A percentile compares a stretch with the other conserved stretches of the same genome.
Evolutionary conservation across 2,329 filamentous ascomycete species (phyloP).

Genomic region (Fusarium caatingaense): DNA sequence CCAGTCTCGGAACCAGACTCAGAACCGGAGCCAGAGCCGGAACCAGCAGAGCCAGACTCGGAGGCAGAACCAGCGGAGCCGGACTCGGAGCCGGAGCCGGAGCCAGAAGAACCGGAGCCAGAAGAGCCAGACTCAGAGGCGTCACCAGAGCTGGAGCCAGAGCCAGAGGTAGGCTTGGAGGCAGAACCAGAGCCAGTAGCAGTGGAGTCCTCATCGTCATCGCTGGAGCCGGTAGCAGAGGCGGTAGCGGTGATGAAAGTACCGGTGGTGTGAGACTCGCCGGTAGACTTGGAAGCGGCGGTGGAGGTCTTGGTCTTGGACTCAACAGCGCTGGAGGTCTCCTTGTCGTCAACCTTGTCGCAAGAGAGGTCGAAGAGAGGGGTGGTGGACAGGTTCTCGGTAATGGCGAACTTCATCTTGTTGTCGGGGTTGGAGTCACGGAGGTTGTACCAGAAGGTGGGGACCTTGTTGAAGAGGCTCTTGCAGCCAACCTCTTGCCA

Average conservation of each 20-base stretch:
- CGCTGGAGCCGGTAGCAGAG: slow-evolving; percentile 61
- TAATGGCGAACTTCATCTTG: slow-evolving; percentile 68
- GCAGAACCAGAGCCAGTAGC: slow-evolving; percentile 29
- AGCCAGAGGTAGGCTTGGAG: slow-evolving; percentile 22
- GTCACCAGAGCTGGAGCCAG: slow-evolving; percentile 18
- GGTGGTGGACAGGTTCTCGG: slow-evolving; percentile 62
- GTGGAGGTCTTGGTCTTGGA: slow-evolving; percentile 35
- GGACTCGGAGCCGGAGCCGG: slow-evolving; percentile 12
- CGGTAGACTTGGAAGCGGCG: slow-evolving; percentile 20
- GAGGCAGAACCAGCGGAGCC: slow-evolving; percentile 26
- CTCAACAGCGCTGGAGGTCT: slow-evolving; percentile 37
- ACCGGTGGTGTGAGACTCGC: slow-evolving; percentile 49
- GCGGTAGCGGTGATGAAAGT: slow-evolving; percentile 53
- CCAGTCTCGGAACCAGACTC: slow-evolving; percentile 28
- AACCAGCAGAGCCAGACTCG: slow-evolving; percentile 28
- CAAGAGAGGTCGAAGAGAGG: slow-evolving; percentile 66
- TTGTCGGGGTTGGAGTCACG: slow-evolving; percentile 71
- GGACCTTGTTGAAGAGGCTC: slow-evolving; percentile 64
- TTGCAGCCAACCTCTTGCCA: slow-evolving; percentile 72
- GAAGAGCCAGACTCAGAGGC: slow-evolving; percentile 11
- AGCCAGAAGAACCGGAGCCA: slow-evolving; percentile 18
- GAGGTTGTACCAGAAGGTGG: slow-evolving; percentile 72
- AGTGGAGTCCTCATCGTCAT: slow-evolving; percentile 60
- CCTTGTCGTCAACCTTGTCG: slow-evolving; percentile 51
- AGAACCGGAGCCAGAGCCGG: slow-evolving; percentile 18